A percentile compares a stretch with the other conserved stretches of the same genome.
phyloP scores from a whole-genome alignment of 495 filamentous ascomycete genomes.

The Penicillium turbatum region DNA sequence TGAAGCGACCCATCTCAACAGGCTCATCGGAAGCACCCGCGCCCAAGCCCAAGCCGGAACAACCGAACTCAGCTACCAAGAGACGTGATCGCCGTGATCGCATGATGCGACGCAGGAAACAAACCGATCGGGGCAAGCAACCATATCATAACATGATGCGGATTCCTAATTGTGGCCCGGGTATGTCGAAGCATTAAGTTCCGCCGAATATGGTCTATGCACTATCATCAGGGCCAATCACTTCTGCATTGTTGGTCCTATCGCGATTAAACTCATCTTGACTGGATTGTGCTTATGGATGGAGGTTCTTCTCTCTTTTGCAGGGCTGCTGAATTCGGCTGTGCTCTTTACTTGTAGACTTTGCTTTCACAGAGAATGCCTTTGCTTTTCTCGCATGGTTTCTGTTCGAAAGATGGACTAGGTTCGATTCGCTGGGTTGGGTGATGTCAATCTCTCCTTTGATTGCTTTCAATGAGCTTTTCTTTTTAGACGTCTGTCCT shows the following conservation, averaged over 20 bases:
- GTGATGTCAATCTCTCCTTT: neutral
- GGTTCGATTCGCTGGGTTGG: neutral
- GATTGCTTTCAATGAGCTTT: neutral
- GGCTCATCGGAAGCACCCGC: neutral
- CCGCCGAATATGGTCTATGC: neutral
- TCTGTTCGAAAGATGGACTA: too few species aligned
- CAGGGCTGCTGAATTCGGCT: neutral
- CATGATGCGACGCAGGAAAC: constrained; percentile 7
- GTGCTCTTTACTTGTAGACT: too few species aligned
- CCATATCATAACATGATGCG: constrained; percentile 22
- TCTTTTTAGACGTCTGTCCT: neutral
- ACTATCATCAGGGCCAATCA: neutral
- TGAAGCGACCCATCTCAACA: neutral
- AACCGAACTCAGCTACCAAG: constrained; percentile 26
- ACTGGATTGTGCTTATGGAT: neutral
- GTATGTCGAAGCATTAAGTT: constrained; percentile 1
- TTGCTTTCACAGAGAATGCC: neutral
- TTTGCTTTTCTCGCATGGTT: neutral
- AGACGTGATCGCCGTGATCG: constrained; percentile 25
- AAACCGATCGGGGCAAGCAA: constrained; percentile 8
- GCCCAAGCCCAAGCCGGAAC: constrained; percentile 7
- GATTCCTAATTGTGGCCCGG: constrained; percentile 14
- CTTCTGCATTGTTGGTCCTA: neutral
- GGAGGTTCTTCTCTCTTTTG: neutral
- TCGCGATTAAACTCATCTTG: neutral